A percentile compares a stretch with the other conserved stretches of the same genome.
Conservation (phyloP, 371 early-diverging fungal genomes). For the Funneliformis caledonium region DNA sequence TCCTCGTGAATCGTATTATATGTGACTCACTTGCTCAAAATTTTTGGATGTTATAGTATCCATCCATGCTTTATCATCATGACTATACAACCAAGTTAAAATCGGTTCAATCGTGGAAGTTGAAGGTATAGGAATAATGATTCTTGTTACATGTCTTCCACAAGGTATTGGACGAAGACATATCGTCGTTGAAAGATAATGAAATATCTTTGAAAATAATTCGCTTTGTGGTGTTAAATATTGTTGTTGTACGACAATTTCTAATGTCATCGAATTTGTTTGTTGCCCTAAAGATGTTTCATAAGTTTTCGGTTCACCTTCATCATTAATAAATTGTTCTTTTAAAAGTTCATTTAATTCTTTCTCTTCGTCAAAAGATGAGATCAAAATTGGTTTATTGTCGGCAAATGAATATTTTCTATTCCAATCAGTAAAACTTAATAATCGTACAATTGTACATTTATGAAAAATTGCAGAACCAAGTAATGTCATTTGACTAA, state of each 20-base stretch:
- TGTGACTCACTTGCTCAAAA: constrained; percentile 11
- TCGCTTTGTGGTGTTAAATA: constrained; percentile 25
- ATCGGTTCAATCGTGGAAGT: constrained; percentile 26
- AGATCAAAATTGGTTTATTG: not conserved
- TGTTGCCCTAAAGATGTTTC: not conserved
- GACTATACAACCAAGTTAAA: constrained; percentile 31
- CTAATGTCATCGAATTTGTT: not conserved
- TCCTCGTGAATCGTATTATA: not conserved
- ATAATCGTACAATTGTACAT: constrained; percentile 2
- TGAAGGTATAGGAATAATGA: constrained; percentile 25
- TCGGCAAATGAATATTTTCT: constrained; percentile 8
- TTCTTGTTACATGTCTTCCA: not conserved
- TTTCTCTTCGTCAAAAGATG: not conserved
- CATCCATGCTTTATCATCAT: constrained; percentile 30
- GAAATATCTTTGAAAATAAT: constrained; percentile 22
- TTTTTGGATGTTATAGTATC: not conserved
- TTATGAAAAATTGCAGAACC: constrained; percentile 2
- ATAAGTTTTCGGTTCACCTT: not conserved
- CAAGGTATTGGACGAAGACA: not conserved
- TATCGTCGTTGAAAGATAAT: constrained; percentile 5
- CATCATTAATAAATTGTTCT: not conserved
- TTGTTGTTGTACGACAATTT: not conserved
- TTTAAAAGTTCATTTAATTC: not conserved
- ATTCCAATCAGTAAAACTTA: constrained; percentile 31
- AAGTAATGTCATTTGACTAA: constrained; percentile 12